phyloP scores from a whole-genome alignment of 371 early-diverging fungal species.

The Rhizopus arrhizus region DNA sequence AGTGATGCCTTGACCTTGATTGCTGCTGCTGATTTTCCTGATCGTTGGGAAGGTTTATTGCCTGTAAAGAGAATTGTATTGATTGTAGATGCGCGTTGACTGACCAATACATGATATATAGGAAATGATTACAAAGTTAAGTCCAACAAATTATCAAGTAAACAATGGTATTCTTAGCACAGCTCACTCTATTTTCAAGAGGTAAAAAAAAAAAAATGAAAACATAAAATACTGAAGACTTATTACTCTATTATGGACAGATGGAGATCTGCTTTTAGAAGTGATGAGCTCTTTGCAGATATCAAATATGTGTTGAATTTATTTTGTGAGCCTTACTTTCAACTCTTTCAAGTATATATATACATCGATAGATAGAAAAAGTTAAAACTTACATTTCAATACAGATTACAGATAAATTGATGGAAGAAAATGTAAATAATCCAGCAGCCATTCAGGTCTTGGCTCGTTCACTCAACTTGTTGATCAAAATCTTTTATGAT shows the following conservation, averaged over 20 bases:
- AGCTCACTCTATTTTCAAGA: slow-evolving; percentile 91
- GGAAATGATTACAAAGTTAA: slow-evolving; percentile 79
- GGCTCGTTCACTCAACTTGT: slow-evolving; percentile 73
- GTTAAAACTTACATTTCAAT: not conserved
- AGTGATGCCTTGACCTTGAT: slow-evolving; percentile 91
- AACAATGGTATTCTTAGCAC: slow-evolving; percentile 93
- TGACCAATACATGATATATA: slow-evolving; percentile 18
- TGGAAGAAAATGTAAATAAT: slow-evolving; percentile 70
- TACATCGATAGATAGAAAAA: not conserved
- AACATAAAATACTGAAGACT: no score
- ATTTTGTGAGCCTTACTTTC: slow-evolving; percentile 81
- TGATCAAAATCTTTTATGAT: slow-evolving; percentile 88
- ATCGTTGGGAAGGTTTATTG: slow-evolving; percentile 83
- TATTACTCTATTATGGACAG: no score
- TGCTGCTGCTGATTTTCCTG: slow-evolving; percentile 90
- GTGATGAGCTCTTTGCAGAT: slow-evolving; percentile 77
- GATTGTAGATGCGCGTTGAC: no score
- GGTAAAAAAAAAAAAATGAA: slow-evolving; percentile 52
- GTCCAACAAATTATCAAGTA: slow-evolving; percentile 72
- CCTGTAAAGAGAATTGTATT: slow-evolving; percentile 50
- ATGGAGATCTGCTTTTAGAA: slow-evolving; percentile 85
- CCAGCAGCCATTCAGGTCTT: slow-evolving; percentile 65
- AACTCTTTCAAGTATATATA: slow-evolving; percentile 69
- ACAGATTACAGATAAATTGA: slow-evolving; percentile 79
- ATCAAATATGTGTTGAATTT: slow-evolving; percentile 90